Evolutionary conservation across 1,284 basidiomycete genomes (phyloP).

Genomic region (Pseudozyma sp.): DNA sequence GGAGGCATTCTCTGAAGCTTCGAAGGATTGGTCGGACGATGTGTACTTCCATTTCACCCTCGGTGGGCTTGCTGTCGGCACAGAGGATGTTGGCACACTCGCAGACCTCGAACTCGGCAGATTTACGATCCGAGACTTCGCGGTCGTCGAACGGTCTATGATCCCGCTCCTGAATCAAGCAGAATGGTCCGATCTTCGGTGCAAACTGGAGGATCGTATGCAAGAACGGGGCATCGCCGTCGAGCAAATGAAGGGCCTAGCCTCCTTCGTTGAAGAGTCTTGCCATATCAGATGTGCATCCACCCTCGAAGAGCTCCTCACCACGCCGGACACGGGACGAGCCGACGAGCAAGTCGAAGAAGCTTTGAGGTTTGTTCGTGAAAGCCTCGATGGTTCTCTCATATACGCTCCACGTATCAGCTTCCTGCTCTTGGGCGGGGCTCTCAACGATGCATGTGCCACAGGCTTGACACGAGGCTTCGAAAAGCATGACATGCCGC

Average conservation of each 20-base stretch:
- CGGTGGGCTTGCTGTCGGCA: not conserved
- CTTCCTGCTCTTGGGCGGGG: slow-evolving; percentile 24
- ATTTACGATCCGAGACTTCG: not conserved
- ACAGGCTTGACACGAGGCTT: slow-evolving; percentile 2
- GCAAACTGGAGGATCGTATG: slow-evolving; percentile 1
- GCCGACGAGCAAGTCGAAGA: slow-evolving; percentile 16
- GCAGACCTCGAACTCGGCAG: not conserved
- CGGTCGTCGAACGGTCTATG: slow-evolving; percentile 1
- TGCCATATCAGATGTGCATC: not conserved
- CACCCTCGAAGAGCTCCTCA: slow-evolving; percentile 12
- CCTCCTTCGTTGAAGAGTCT: not conserved
- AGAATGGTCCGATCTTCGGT: not conserved
- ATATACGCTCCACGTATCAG: slow-evolving; percentile 16
- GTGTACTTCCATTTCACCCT: slow-evolving; percentile 1
- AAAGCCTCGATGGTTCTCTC: slow-evolving; percentile 12
- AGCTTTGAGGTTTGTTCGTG: slow-evolving; percentile 1
- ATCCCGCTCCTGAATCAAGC: slow-evolving; percentile 4
- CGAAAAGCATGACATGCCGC: slow-evolving; percentile 1
- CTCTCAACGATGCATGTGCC: slow-evolving; percentile 12
- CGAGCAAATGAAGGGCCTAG: not conserved
- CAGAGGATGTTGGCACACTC: not conserved
- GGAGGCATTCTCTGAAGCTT: not conserved
- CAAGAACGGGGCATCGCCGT: slow-evolving; percentile 14
- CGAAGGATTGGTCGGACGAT: not conserved
- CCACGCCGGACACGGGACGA: slow-evolving; percentile 18